A percentile compares a stretch with the other conserved stretches of the same genome.
These are phyloP conservation scores for Didymella lethalis DNA, from an alignment of 2,329 filamentous ascomycete genomes.

Conservation along the genomic window DNA sequence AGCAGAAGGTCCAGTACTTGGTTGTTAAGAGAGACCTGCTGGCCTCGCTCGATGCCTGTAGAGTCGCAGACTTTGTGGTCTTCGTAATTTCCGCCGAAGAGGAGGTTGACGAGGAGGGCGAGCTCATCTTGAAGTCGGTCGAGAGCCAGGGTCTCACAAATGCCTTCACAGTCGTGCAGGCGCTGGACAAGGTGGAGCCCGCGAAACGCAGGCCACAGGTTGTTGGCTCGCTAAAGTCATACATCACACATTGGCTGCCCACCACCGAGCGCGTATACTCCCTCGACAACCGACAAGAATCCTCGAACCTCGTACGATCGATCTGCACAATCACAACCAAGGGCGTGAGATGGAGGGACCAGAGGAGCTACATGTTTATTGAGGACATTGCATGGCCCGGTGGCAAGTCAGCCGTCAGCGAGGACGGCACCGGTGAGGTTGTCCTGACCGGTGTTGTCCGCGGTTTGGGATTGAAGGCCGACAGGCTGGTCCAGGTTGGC, in stretches of 20 bases:
- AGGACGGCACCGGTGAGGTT: conserved; percentile 64
- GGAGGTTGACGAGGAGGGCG: conserved; percentile 84
- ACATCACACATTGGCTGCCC: conserved; percentile 93
- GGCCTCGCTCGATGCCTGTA: conserved; percentile 82
- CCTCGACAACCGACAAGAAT: conserved; percentile 87
- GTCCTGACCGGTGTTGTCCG: conserved; percentile 85
- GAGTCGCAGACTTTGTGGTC: conserved; percentile 89
- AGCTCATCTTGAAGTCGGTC: conserved; percentile 83
- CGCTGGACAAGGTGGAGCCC: conserved; percentile 78
- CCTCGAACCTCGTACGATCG: conserved; percentile 86
- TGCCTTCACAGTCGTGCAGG: conserved; percentile 83
- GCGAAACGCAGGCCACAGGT: conserved; percentile 80
- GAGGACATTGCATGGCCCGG: conserved; percentile 80
- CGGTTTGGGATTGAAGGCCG: conserved; percentile 85
- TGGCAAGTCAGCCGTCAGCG: conserved; percentile 51
- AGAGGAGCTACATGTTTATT: conserved; percentile 92
- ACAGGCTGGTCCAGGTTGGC: conserved; percentile 87
- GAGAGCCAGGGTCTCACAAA: conserved; percentile 96
- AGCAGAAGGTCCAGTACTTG: conserved; percentile 90
- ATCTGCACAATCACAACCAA: conserved; percentile 92
- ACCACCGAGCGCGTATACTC: conserved; percentile 90
- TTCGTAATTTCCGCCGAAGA: conserved; percentile 82
- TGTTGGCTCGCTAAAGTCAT: conserved; percentile 84
- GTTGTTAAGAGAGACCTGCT: conserved; percentile 76
- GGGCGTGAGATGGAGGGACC: conserved; percentile 93